These are phyloP conservation scores for Apostasia shenzhenica DNA, from an alignment of 106 monocot genomes.

Conservation along the genomic window DNA sequence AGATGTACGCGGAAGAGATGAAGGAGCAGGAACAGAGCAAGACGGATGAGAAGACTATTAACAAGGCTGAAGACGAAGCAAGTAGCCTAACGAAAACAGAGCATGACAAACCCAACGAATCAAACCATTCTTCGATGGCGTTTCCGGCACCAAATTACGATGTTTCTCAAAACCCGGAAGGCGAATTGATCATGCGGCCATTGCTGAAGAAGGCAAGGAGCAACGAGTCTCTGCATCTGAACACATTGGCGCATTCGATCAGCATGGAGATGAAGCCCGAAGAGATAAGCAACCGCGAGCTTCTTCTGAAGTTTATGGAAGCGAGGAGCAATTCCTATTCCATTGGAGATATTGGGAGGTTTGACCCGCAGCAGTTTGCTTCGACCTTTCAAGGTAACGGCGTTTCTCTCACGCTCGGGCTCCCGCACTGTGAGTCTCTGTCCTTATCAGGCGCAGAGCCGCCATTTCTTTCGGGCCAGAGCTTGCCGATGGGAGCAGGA, in stretches of 20 bases:
- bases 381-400: conserved; percentile 38
- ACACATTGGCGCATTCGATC: neutral
- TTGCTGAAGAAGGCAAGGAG: conserved; percentile 34
- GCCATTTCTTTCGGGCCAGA: conserved; percentile 5
- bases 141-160: neutral
- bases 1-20: conserved; percentile 69
- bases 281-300: conserved; percentile 20
- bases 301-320: conserved; percentile 33
- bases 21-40: conserved; percentile 40
- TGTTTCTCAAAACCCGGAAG: conserved; percentile 5
- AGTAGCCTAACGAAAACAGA: conserved; percentile 31
- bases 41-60: conserved; percentile 10
- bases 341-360: conserved; percentile 39
- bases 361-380: conserved; percentile 33
- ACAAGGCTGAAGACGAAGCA: conserved; percentile 11
- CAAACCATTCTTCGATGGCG: neutral
- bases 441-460: conserved; percentile 6
- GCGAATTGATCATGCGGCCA: conserved; percentile 6
- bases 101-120: conserved; percentile 14
- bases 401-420: conserved; percentile 67
- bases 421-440: conserved; percentile 41
- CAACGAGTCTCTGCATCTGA: conserved; percentile 8
- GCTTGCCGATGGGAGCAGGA: conserved; percentile 2
- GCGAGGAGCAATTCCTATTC: conserved; percentile 14
- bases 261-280: conserved; percentile 12